Evolutionary conservation across 2,329 filamentous ascomycete species (phyloP), one percentile per base, ranked within the genome.

Genomic region (Talaromyces verruculosus): DNA sequence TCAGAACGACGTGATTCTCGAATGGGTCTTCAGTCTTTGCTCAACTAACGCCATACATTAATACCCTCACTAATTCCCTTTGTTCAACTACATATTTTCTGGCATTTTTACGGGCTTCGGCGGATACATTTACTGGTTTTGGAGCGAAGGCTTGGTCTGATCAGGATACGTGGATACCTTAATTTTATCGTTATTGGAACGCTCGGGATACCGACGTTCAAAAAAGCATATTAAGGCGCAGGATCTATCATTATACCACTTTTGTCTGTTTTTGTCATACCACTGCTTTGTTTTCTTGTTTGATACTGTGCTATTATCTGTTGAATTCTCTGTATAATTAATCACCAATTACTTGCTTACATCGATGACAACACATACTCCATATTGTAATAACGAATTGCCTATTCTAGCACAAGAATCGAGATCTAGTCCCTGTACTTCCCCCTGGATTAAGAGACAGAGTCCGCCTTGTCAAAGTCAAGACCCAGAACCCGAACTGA

Each of bases 21-120:
- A 19, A 80, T 80, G 77, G 77, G 77, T 33, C 71, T 80, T 41
- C 69, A 75, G 64, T 77, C 73, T 22, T 69, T 80, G 55, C 72
- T 80, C 41, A 80, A 80, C 66, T 79, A 69, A 75, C 35, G n/a
- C 33, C 17, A 22, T 37, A 25, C 33, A 37, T 57, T 39, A 37
- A 37, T 37, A 25, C 53, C n/a, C 33, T 37, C n/a, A 7, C 33
- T 37, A 22, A 30, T 49, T 58, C 17, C 39, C 51, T 49, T 58
- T 58, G 37, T 57, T 64, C 62, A 37, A 35, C 19, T 47, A 35
- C n/a, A 17, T 58, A 1, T 25, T 58, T 35, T 35, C n/a, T 35
- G 61, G 47, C 51, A 45, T 64, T 64, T n/a, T 33, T 49, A n/a
- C n/a, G 30, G 59, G 33, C 59, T 51, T 35, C 35, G n/a, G 59